Evolutionary conservation across 371 early-diverging fungal species (phyloP), one percentile per base, ranked within the genome.

Genomic region (Mucor piriformis): DNA sequence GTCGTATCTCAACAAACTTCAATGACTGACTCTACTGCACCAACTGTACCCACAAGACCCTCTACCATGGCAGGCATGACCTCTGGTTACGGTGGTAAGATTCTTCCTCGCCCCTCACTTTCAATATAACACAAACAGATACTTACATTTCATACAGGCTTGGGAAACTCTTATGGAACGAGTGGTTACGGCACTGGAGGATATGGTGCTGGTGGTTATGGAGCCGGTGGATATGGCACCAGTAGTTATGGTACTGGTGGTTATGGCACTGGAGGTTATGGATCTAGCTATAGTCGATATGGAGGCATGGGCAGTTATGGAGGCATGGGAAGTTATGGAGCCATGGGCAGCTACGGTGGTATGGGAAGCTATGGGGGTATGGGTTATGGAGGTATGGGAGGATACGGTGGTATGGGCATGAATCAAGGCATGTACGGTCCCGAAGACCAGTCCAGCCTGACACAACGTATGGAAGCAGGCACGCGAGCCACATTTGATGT

Each of bases 401-500:
- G 75, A 25, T 61, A 59, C 34, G 75, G 78, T 37, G 52, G 21
- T 37, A 48, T 67, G 51, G 74, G 69, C 6, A 69, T 55, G 72
- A 62, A 70, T 65, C 69, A 60, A 11, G 65, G 73, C 12, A 77
- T 78, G 61, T 76, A 77, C 13, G 87, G 86, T 2, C 81, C 83
- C 2, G 77, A 72, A 15, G 86, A 86, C 0, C 80, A 83, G 33
- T 68, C 85, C 62, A 73, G 87, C 15, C 63, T 92, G n/a, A 87
- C 91, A 40, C 89, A 88, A 49, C 83, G 86, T 47, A 88, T 95
- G 81, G 96, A 93, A 65, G 84, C 90, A 18, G 88, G 89, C 13
- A 93, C 96, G 2, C 88, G 90, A 47, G 84, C 93, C 11, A 91
- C 97, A 0, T 97, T 97, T 71, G 90, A 92, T 66, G 71, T 93